Evolutionary conservation across 805 yeast genomes (phyloP).

Genomic region (Kluyveromyces nonfermentans): DNA sequence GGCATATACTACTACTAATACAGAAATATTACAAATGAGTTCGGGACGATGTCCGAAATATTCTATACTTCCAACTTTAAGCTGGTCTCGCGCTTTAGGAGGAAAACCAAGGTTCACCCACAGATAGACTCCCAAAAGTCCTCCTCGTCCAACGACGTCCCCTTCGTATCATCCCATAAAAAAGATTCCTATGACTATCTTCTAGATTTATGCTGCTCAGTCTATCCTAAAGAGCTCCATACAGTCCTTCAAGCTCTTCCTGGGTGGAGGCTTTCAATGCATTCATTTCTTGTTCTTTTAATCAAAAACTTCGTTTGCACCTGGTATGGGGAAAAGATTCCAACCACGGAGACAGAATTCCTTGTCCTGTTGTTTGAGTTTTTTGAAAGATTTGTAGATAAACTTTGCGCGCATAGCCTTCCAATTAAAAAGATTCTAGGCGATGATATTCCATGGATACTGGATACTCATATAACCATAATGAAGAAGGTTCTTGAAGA

Average conservation of each 20-base stretch:
- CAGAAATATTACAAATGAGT: no score
- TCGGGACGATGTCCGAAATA: slow-evolving; percentile 14
- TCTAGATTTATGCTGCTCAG: slow-evolving; percentile 18
- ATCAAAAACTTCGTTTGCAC: slow-evolving; percentile 19
- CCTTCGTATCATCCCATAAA: slow-evolving; percentile 11
- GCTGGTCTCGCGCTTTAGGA: slow-evolving; percentile 21
- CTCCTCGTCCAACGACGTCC: slow-evolving; percentile 6
- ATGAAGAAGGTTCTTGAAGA: slow-evolving; percentile 4
- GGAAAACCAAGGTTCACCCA: slow-evolving; percentile 9
- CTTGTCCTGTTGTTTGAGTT: slow-evolving; percentile 11
- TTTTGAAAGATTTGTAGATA: slow-evolving; percentile 8
- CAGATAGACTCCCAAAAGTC: neutral
- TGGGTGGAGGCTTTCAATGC: slow-evolving; percentile 9
- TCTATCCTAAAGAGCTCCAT: slow-evolving; percentile 16
- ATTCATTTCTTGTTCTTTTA: slow-evolving; percentile 20
- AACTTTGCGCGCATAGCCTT: slow-evolving; percentile 4
- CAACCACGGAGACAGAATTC: slow-evolving; percentile 19
- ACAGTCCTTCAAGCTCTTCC: slow-evolving; percentile 8
- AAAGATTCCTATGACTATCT: slow-evolving; percentile 21
- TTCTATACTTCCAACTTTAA: slow-evolving; percentile 25
- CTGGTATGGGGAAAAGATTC: slow-evolving; percentile 28
- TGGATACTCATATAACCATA: slow-evolving; percentile 14
- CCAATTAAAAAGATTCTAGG: slow-evolving; percentile 12
- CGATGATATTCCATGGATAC: slow-evolving; percentile 22
- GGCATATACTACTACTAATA: no score